These are phyloP conservation scores for Rhododendron kiyosumense DNA, from an alignment of 148 eudicot species.

Conservation along the genomic window DNA sequence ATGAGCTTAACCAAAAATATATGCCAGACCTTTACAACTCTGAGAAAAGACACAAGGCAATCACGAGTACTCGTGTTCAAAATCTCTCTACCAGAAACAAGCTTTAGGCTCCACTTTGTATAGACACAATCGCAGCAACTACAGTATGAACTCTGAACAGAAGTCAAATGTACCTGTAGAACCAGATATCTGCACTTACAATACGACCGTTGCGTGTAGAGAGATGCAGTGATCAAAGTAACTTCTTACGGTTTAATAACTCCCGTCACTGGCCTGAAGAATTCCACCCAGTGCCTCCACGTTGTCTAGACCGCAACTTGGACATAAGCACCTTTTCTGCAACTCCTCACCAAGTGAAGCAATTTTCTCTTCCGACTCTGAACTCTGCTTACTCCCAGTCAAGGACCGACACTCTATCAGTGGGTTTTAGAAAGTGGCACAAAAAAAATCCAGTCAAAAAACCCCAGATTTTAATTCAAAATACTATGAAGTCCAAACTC, in stretches of 20 bases:
- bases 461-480: neutral
- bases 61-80: neutral
- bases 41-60: neutral
- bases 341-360: constrained; percentile 61
- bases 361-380: constrained; percentile 48
- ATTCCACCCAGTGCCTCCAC: constrained; percentile 50
- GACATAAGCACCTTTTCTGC: constrained; percentile 68
- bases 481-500: neutral
- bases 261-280: constrained; percentile 28
- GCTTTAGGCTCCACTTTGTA: neutral
- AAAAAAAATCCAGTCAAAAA: neutral
- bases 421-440: neutral
- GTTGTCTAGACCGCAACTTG: constrained; percentile 57
- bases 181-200: neutral
- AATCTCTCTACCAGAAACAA: neutral
- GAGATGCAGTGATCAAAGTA: neutral
- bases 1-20: neutral
- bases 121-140: neutral
- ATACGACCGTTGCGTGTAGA: neutral
- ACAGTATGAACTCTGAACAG: neutral
- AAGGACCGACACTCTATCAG: constrained; percentile 23
- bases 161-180: neutral
- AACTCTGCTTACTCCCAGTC: constrained; percentile 57
- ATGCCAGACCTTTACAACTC: neutral
- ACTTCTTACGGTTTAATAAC: constrained; percentile 18